A percentile compares a stretch with the other conserved stretches of the same genome.
Conservation (phyloP, 2,329 filamentous ascomycete species). For the Pestalotiopsis fici region DNA sequence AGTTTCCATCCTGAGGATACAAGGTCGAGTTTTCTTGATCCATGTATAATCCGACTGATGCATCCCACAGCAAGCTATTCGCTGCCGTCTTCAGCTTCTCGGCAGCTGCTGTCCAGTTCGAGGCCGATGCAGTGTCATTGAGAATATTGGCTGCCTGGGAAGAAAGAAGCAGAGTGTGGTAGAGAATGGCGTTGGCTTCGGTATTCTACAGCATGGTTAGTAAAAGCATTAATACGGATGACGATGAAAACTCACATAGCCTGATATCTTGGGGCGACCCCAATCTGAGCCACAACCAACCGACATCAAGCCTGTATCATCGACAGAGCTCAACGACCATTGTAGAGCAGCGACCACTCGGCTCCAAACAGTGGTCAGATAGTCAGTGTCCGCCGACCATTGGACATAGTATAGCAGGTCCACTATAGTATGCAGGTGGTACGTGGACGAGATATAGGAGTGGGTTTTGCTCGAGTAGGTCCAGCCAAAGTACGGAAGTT, state of each 20-base stretch:
- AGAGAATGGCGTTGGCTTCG: constrained; percentile 54
- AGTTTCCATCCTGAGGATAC: constrained; percentile 20
- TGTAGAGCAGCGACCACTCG: constrained; percentile 32
- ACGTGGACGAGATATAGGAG: constrained; percentile 41
- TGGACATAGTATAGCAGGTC: constrained; percentile 58
- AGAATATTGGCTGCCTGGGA: constrained; percentile 46
- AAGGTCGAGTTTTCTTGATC: background rate
- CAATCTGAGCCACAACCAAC: constrained; percentile 51
- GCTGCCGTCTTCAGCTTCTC: constrained; percentile 16
- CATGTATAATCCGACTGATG: background rate
- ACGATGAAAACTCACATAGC: constrained; percentile 29
- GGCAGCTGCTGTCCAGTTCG: constrained; percentile 11
- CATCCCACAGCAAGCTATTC: constrained; percentile 27
- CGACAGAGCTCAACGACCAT: constrained; percentile 18
- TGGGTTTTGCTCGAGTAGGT: constrained; percentile 32
- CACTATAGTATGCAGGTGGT: constrained; percentile 55
- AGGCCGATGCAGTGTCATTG: constrained; percentile 20
- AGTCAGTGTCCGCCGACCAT: constrained; percentile 47
- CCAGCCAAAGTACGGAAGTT: constrained; percentile 50
- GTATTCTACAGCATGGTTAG: constrained; percentile 31
- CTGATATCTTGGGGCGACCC: constrained; percentile 50
- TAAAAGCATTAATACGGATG: background rate
- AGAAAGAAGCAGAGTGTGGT: constrained; percentile 49
- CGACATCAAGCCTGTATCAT: constrained; percentile 43
- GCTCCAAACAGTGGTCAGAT: constrained; percentile 30